Conservation (phyloP, 768 basidiomycete species). For the Cystofilobasidium capitatum region DNA sequence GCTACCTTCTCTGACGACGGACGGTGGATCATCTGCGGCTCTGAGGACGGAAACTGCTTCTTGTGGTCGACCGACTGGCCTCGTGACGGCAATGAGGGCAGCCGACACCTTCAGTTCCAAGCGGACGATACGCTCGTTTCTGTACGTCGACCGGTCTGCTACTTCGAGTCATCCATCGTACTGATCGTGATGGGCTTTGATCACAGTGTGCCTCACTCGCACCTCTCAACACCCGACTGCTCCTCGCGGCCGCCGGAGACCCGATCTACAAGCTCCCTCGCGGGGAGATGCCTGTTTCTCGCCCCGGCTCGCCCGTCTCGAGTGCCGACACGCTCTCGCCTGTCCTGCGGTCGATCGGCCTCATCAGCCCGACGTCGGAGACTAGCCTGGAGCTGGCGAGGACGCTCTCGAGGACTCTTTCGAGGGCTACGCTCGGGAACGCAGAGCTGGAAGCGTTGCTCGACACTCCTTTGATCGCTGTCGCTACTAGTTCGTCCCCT, state of each 20-base stretch:
- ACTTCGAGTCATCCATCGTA: too few species aligned
- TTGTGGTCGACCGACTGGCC: constrained; percentile 24
- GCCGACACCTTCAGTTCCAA: background rate
- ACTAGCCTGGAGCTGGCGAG: background rate
- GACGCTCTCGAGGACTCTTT: constrained; percentile 1
- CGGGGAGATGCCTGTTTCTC: background rate
- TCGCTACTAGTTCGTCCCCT: constrained; percentile 14
- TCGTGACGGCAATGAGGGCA: background rate
- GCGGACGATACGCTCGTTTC: background rate
- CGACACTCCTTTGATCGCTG: constrained; percentile 12
- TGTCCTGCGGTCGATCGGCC: background rate
- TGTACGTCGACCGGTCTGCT: too few species aligned
- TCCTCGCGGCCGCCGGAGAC: constrained; percentile 29
- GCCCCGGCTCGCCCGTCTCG: background rate
- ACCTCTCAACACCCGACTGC: constrained; percentile 24
- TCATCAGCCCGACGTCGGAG: background rate
- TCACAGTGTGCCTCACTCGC: constrained; percentile 32
- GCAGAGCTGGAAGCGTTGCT: background rate
- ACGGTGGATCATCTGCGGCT: constrained; percentile 32
- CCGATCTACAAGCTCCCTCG: constrained; percentile 19
- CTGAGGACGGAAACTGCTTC: constrained; percentile 28
- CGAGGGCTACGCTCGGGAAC: background rate
- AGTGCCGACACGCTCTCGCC: constrained; percentile 1
- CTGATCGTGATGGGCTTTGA: too few species aligned
- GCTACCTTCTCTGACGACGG: constrained; percentile 30